Base-by-base conservation (phyloP, 1,284 basidiomycete genomes). In the Neonothopanus nambi region DNA sequence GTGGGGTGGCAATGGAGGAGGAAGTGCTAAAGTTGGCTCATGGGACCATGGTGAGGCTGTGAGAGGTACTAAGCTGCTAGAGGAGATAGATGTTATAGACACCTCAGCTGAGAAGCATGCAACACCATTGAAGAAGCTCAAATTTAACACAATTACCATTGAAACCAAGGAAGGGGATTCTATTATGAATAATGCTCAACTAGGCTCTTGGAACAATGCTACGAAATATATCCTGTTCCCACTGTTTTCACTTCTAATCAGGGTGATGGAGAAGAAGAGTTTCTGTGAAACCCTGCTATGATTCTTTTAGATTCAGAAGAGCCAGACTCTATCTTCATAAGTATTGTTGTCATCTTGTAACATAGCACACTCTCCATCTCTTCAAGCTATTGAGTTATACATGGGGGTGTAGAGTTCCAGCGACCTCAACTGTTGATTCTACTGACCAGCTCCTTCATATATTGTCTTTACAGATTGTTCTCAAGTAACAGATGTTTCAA, bases 161-260 rank as follows among this genome's bases (percentile, higher is more conserved):
- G 82, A 85, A 59, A 76, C 76, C 7, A 74, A 76, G 13, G 72
- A 76, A 24, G 80, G 78, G 15, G 75, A 82, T 41, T 78, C 78
- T 3, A 70, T 82, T 28, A 78, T 82, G 44, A 85, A 82, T 52
- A 83, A 82, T 17, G 79, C 87, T n/a, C 76, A 74, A 49, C 66
- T 88, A 30, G 75, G 79, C 20, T 82, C 86, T 4, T 95, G 92
- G 93, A 87, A 94, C 61, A 84, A 92, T 57, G 92, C 91, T 2
- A 93, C 93, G 11, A 93, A 92, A 65, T 91, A 95, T 65, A 72
- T 97, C 40, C 75, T 97, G 51, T 97, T 96, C 86, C 90, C 46
- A 81, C 89, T 54, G 85, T 87, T n/a, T 90, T 85, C 70, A 77
- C 83, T 9, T 71, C 77, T 3, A 61, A 68, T 35, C 66, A 71